phyloP scores from a whole-genome alignment of 176 grass and related monocot genomes.

The Aechmea fasciata region DNA sequence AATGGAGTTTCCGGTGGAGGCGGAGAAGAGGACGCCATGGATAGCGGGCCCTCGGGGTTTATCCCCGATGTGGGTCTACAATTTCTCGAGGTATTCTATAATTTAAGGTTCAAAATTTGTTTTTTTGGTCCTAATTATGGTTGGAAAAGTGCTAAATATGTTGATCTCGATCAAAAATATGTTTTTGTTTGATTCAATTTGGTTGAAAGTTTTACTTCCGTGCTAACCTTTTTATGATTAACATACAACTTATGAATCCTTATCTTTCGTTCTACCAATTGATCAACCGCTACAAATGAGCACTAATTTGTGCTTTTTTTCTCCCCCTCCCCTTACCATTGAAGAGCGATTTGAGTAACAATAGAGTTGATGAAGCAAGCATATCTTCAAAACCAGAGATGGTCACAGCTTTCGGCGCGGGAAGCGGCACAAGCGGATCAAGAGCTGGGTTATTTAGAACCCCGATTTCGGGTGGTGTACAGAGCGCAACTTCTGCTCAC shows the following conservation, averaged over 20 bases:
- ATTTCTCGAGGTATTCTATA: too few species aligned
- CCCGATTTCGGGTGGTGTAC: slow-evolving; percentile 93
- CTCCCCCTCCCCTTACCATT: slow-evolving; percentile 30
- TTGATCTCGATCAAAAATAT: too few species aligned
- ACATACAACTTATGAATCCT: not conserved
- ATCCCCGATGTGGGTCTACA: not conserved
- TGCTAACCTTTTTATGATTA: not conserved
- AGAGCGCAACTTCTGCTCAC: slow-evolving; percentile 85
- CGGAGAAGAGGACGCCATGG: not conserved
- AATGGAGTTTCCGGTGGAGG: not conserved
- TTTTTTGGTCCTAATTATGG: too few species aligned
- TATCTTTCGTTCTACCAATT: not conserved
- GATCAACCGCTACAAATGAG: not conserved
- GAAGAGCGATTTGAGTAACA: slow-evolving; percentile 19
- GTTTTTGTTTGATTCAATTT: too few species aligned
- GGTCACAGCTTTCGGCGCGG: slow-evolving; percentile 15
- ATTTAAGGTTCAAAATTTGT: too few species aligned
- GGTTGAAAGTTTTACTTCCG: not conserved
- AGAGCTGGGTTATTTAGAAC: slow-evolving; percentile 92
- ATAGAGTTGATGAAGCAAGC: slow-evolving; percentile 2
- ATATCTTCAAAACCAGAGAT: slow-evolving; percentile 14
- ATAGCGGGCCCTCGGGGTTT: not conserved
- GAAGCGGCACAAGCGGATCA: slow-evolving; percentile 37
- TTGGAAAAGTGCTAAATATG: too few species aligned
- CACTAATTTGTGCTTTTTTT: not conserved